Percentiles rank a stretch among this genome's conserved stretches.
Conservation (phyloP, 2,329 filamentous ascomycete species). For the Cladosporium austrohemisphaericum region DNA sequence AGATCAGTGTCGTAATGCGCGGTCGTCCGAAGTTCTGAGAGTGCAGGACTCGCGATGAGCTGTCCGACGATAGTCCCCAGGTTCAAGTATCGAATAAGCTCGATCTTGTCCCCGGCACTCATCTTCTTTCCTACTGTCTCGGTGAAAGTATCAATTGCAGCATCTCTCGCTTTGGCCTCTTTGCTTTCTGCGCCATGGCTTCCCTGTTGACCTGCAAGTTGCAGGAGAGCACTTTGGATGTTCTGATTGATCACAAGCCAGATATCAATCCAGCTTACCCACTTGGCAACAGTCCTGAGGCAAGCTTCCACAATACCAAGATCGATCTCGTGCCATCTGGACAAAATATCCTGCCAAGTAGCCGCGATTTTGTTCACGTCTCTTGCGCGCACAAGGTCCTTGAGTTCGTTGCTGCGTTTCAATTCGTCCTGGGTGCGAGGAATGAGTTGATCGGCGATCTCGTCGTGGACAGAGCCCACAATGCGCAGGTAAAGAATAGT, state of each 20-base stretch:
- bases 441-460: conserved; percentile 90
- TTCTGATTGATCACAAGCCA: conserved; percentile 84
- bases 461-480: conserved; percentile 86
- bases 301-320: conserved; percentile 80
- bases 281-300: conserved; percentile 87
- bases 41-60: conserved; percentile 75
- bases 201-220: conserved; percentile 73
- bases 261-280: conserved; percentile 99
- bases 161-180: conserved; percentile 75
- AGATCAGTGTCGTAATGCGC: conserved; percentile 92
- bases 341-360: conserved; percentile 88
- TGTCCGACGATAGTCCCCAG: conserved; percentile 80
- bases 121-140: conserved; percentile 98
- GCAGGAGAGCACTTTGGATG: conserved; percentile 80
- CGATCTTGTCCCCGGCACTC: conserved; percentile 87
- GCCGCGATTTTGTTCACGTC: conserved; percentile 84
- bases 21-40: conserved; percentile 74
- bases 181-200: conserved; percentile 54
- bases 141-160: conserved; percentile 89
- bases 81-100: conserved; percentile 88
- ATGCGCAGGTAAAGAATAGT: conserved; percentile 86
- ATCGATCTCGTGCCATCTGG: conserved; percentile 65
- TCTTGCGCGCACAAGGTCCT: conserved; percentile 80
- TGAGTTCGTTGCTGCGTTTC: conserved; percentile 82
- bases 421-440: conserved; percentile 72